phyloP scores from a whole-genome alignment of 345 rosid species.

The Pistacia integerrima region DNA sequence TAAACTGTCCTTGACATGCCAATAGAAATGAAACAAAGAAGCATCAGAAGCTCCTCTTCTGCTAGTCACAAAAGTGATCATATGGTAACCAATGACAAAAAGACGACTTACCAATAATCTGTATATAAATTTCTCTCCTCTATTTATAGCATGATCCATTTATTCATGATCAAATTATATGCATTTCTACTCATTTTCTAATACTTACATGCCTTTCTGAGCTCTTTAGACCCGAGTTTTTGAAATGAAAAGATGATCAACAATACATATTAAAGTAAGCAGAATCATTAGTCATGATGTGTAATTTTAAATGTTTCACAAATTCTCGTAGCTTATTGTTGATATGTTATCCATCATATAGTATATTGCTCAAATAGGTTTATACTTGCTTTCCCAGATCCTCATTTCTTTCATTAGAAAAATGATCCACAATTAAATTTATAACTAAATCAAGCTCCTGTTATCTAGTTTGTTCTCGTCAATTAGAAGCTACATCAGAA shows the following conservation, averaged over 20 bases:
- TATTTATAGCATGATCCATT: not conserved
- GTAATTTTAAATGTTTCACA: no score
- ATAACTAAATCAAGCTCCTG: not conserved
- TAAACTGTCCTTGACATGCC: not conserved
- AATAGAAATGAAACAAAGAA: constrained; percentile 6
- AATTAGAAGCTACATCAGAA: not conserved
- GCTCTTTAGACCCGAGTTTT: no score
- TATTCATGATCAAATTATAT: not conserved
- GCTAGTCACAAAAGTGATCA: not conserved
- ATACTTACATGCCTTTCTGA: no score
- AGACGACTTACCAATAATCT: not conserved
- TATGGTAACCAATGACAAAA: not conserved
- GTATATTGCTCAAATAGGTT: no score
- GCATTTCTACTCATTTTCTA: not conserved
- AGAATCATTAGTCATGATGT: no score
- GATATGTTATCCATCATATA: no score
- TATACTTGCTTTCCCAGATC: not conserved
- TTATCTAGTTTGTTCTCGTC: not conserved
- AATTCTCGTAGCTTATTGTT: no score
- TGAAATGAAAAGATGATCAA: no score
- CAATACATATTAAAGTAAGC: no score
- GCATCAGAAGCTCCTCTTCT: constrained; percentile 10
- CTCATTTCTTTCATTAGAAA: not conserved
- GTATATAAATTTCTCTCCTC: not conserved
- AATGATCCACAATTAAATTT: not conserved